A percentile compares a stretch with the other conserved stretches of the same genome.
Evolutionary conservation across 2,329 filamentous ascomycete genomes (phyloP).

Genomic region (Aureobasidium sp.): DNA sequence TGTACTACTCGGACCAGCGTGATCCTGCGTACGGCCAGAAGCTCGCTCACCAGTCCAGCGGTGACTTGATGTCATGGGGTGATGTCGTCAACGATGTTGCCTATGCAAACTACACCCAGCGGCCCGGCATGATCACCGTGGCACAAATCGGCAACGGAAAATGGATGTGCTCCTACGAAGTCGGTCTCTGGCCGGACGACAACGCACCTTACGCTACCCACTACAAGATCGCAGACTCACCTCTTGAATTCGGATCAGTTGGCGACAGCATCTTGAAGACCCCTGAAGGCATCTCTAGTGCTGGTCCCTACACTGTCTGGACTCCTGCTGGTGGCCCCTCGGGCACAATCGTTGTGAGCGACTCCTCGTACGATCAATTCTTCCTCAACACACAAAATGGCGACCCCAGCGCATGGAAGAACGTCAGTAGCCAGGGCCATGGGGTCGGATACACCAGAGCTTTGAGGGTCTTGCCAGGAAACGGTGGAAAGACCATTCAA

Average conservation of each 20-base stretch:
- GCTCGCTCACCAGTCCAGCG: slow-evolving; percentile 54
- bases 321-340: slow-evolving; percentile 37
- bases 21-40: slow-evolving; percentile 60
- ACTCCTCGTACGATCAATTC: slow-evolving; percentile 32
- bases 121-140: slow-evolving; percentile 61
- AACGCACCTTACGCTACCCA: slow-evolving; percentile 41
- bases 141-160: slow-evolving; percentile 47
- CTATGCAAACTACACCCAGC: slow-evolving; percentile 51
- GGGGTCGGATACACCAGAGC: slow-evolving; percentile 38
- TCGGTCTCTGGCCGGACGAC: slow-evolving; percentile 31
- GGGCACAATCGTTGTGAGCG: slow-evolving; percentile 43
- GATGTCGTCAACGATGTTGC: slow-evolving; percentile 52
- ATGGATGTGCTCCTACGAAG: slow-evolving; percentile 59
- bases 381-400: slow-evolving; percentile 42
- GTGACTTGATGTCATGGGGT: slow-evolving; percentile 52
- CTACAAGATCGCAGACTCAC: slow-evolving; percentile 39
- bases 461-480: slow-evolving; percentile 36
- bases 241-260: slow-evolving; percentile 38
- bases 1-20: slow-evolving; percentile 65
- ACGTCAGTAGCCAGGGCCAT: slow-evolving; percentile 32
- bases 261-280: slow-evolving; percentile 34
- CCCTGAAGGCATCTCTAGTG: slow-evolving; percentile 36
- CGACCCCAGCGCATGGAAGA: slow-evolving; percentile 36
- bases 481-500: slow-evolving; percentile 1
- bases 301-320: slow-evolving; percentile 46